phyloP scores from a whole-genome alignment of 768 basidiomycete species.

The Russula sp. region DNA sequence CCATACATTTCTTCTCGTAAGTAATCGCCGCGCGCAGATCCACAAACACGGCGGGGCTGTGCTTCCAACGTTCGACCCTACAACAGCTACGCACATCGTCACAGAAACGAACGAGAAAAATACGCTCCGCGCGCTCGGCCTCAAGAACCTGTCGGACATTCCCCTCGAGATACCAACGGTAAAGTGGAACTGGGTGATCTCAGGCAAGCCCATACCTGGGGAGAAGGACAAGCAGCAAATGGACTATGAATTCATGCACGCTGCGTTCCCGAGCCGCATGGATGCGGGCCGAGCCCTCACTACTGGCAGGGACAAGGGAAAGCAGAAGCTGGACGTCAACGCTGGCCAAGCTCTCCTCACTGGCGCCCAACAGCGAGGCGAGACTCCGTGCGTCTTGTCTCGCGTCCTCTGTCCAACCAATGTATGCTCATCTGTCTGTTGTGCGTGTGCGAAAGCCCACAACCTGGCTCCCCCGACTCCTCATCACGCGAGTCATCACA shows the following conservation, averaged over 20 bases:
- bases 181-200: conserved; percentile 21
- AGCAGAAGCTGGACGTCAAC: conserved; percentile 4
- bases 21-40: conserved; percentile 40
- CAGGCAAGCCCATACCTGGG: conserved; percentile 6
- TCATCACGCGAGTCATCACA: conserved; percentile 8
- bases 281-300: conserved; percentile 15
- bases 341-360: neutral
- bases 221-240: conserved; percentile 15
- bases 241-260: conserved; percentile 22
- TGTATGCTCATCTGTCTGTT: neutral
- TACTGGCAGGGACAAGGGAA: conserved; percentile 6
- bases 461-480: neutral
- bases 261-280: conserved; percentile 20
- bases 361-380: neutral
- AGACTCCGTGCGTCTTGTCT: neutral
- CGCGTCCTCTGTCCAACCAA: neutral
- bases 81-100: conserved; percentile 60
- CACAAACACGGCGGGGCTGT: conserved; percentile 58
- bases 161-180: conserved; percentile 32
- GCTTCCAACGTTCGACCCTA: conserved; percentile 50
- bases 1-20: neutral
- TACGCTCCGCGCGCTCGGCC: conserved; percentile 39
- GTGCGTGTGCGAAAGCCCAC: neutral
- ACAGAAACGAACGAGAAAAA: conserved; percentile 35
- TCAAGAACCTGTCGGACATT: conserved; percentile 49